Evolutionary conservation across 768 basidiomycete genomes (phyloP), one percentile per base, ranked within the genome.

Genomic region (Leucogyrophana mollusca): DNA sequence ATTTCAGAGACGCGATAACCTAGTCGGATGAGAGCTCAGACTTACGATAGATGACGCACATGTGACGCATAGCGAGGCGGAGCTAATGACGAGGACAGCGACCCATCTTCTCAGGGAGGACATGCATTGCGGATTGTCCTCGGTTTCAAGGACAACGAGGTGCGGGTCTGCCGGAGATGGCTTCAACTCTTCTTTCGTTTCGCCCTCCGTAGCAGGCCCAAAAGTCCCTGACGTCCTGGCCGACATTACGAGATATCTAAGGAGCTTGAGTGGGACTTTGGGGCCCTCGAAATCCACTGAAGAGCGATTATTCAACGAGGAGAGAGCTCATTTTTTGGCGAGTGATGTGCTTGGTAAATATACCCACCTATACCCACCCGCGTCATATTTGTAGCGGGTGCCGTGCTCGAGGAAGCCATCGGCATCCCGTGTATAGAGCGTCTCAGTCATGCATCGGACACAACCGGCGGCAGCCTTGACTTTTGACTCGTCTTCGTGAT

Each of bases 11-110:
- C 36, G 36, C 46, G 18, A 30, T 7, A 30, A 13, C 27, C 13
- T 13, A 13, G 6, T 30, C 27, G 21, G 22, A 33, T 23, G 20
- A 23, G 11, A n/a, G 10, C 10, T 16, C 9, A 44, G 18, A 70
- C 80, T 33, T 44, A 79, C 82, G 58, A 80, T 68, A 1, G 79
- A 81, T 1, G 81, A 83, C 10, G 76, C 74, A 55, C 73, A 78
- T 1, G 81, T 76, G 4, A 74, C 77, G 44, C 77, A 79, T 9
- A 77, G 64, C 5, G 77, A 68, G 9, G 73, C 73, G 3, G 66
- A 63, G 27, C 74, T 70, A 45, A 81, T 78, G 6, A 73, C 64
- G 3, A 70, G 46, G 6, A 81, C 74, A 5, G 68, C 62, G 20
- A 73, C 43, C 80, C 80, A 81, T 52, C 78, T 78, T 51, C 67